Conservation (phyloP, 805 yeast species). For the Ogataea pilisensis region DNA sequence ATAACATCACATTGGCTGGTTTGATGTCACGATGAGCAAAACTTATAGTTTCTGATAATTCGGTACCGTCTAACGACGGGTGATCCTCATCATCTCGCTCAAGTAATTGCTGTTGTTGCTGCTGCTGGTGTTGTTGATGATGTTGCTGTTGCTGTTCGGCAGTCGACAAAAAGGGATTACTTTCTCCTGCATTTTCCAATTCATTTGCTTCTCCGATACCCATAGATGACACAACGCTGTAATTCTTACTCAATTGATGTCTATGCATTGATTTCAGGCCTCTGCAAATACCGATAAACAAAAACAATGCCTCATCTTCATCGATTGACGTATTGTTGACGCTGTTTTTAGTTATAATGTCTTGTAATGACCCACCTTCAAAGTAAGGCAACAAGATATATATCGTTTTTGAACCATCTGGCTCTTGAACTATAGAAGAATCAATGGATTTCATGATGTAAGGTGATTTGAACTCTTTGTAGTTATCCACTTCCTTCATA, state of each 20-base stretch:
- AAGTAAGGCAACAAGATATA: slow-evolving; percentile 79
- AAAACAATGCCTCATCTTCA: slow-evolving; percentile 59
- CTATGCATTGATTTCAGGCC: slow-evolving; percentile 77
- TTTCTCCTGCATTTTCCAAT: slow-evolving; percentile 15
- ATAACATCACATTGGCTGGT: slow-evolving; percentile 84
- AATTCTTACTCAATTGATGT: slow-evolving; percentile 35
- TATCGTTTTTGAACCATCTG: slow-evolving; percentile 75
- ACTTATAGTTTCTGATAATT: slow-evolving; percentile 54
- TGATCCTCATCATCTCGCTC: neutral
- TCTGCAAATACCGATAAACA: slow-evolving; percentile 65
- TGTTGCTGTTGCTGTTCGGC: neutral
- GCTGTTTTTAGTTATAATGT: slow-evolving; percentile 61
- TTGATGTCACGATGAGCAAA: slow-evolving; percentile 86
- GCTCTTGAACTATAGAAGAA: slow-evolving; percentile 65
- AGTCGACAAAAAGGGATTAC: slow-evolving; percentile 21
- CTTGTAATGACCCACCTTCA: slow-evolving; percentile 72
- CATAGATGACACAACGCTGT: slow-evolving; percentile 15
- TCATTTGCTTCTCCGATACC: slow-evolving; percentile 17
- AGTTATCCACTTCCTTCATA: slow-evolving; percentile 71
- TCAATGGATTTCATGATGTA: slow-evolving; percentile 67
- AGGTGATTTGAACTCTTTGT: slow-evolving; percentile 65
- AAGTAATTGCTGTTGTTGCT: slow-evolving; percentile 8
- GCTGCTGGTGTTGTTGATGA: slow-evolving; percentile 3
- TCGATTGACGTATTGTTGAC: slow-evolving; percentile 49
- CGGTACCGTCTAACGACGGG: slow-evolving; percentile 33